Evolutionary conservation across 257 asterid species (phyloP).

Genomic region (Fraxinus pennsylvanica): DNA sequence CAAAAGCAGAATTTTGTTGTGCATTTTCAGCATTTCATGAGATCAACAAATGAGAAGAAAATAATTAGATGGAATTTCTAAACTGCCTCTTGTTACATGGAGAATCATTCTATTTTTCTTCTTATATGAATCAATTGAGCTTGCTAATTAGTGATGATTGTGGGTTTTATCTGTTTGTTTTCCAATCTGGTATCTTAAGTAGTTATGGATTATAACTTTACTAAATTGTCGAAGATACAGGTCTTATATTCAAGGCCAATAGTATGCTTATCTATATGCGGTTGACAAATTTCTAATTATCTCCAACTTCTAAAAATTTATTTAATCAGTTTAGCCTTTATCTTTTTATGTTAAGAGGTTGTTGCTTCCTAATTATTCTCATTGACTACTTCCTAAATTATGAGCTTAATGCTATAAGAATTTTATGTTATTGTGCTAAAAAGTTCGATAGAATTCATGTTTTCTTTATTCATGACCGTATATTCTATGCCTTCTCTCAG

Average conservation of each 20-base stretch:
- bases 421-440: not conserved
- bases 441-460: not conserved
- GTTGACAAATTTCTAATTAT: not conserved
- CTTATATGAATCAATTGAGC: not conserved
- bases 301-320: not conserved
- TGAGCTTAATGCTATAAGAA: not conserved
- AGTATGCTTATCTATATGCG: not conserved
- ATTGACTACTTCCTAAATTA: not conserved
- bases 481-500: conserved; percentile 40
- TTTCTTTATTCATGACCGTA: not conserved
- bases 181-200: not conserved
- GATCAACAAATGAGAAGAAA: not conserved
- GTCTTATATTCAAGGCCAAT: not conserved
- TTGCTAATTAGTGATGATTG: not conserved
- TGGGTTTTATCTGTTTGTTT: not conserved
- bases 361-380: not conserved
- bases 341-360: not conserved
- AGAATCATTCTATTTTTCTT: not conserved
- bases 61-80: not conserved
- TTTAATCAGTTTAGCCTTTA: not conserved
- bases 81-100: not conserved
- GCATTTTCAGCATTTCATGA: not conserved
- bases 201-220: not conserved
- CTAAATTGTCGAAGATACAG: not conserved
- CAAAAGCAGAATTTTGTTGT: not conserved